A percentile compares a stretch with the other conserved stretches of the same genome.
Conservation (phyloP, 1,284 basidiomycete genomes). For the Ceratobasidium sp. region DNA sequence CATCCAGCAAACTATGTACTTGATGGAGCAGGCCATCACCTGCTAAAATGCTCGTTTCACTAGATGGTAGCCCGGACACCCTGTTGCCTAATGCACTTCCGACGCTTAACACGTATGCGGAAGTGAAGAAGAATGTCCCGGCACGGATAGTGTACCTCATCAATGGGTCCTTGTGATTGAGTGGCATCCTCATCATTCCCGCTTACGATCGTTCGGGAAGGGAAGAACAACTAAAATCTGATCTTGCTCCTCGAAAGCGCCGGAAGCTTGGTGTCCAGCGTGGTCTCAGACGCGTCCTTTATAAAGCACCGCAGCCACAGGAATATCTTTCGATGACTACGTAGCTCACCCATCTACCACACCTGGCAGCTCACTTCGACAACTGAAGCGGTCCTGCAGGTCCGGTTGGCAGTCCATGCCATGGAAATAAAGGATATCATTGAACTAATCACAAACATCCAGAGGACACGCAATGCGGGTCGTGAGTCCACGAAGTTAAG, state of each 20-base stretch:
- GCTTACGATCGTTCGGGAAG: conserved; percentile 41
- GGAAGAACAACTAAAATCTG: conserved; percentile 25
- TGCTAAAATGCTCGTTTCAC: no score
- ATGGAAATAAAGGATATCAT: not conserved
- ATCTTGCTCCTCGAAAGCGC: conserved; percentile 28
- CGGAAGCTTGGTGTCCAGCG: conserved; percentile 40
- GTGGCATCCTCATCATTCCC: conserved; percentile 15
- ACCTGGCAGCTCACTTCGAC: conserved; percentile 1
- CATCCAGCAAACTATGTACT: no score
- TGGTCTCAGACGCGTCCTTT: conserved; percentile 27
- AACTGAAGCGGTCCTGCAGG: not conserved
- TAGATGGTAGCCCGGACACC: no score
- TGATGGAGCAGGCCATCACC: no score
- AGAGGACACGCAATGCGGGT: conserved; percentile 37
- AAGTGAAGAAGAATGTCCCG: no score
- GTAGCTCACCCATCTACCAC: conserved; percentile 11
- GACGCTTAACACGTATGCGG: not conserved
- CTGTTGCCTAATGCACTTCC: not conserved
- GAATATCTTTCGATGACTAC: conserved; percentile 23
- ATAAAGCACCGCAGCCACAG: conserved; percentile 35
- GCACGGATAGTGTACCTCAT: not conserved
- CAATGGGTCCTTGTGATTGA: conserved; percentile 29
- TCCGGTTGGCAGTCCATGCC: conserved; percentile 13
- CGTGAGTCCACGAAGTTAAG: conserved; percentile 6
- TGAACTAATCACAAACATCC: conserved; percentile 8